A percentile compares a stretch with the other conserved stretches of the same genome.
phyloP scores from a whole-genome alignment of 2,329 filamentous ascomycete species.

The Alternaria gansuensis region DNA sequence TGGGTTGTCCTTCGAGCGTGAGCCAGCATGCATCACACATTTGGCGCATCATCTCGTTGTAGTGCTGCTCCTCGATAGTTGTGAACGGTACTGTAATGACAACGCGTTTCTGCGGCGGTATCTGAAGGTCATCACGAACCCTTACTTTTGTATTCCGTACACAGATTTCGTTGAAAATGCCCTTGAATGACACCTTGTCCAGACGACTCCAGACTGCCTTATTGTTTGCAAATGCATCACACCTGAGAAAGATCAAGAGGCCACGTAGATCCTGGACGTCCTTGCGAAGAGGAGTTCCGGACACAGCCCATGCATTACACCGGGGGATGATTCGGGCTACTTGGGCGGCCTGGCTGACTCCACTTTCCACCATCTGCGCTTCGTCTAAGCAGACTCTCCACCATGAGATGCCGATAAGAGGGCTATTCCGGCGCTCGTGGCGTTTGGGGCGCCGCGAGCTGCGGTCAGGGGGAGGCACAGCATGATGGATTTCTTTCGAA shows the following conservation, averaged over 20 bases:
- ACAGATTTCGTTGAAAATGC: conserved; percentile 75
- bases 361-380: conserved; percentile 93
- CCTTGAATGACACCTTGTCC: conserved; percentile 71
- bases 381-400: conserved; percentile 81
- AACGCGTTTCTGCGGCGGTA: conserved; percentile 85
- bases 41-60: conserved; percentile 75
- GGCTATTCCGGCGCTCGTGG: conserved; percentile 74
- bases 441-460: conserved; percentile 70
- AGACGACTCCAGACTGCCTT: conserved; percentile 74
- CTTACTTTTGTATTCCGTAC: conserved; percentile 86
- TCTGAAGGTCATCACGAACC: conserved; percentile 77
- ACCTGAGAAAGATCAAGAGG: conserved; percentile 80
- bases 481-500: conserved; percentile 81
- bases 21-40: conserved; percentile 77
- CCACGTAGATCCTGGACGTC: conserved; percentile 81
- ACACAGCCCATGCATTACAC: conserved; percentile 89
- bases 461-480: conserved; percentile 74
- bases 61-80: conserved; percentile 89
- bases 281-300: conserved; percentile 87
- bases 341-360: conserved; percentile 81
- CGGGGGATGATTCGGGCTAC: conserved; percentile 83
- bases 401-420: conserved; percentile 83
- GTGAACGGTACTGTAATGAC: conserved; percentile 92
- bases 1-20: conserved; percentile 69
- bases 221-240: conserved; percentile 76